Evolutionary conservation across 164 flowering plant genomes (phyloP), one percentile per base, ranked within the genome.

Genomic region (Litsea cubeba): DNA sequence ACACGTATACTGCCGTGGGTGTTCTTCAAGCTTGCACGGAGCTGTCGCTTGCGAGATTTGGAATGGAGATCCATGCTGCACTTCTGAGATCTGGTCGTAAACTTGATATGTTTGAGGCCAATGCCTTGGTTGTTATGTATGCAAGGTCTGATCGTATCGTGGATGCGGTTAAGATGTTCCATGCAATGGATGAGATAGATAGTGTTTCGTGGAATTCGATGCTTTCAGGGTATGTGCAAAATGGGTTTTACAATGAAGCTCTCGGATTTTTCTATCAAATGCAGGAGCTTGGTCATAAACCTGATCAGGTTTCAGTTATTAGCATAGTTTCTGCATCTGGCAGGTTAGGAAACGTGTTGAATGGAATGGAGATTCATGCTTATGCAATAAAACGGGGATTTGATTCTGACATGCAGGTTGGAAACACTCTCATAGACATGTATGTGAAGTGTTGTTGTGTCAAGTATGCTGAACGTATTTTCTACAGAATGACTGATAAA

Each of bases 91-190:
- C 83, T 23, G 57, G 81, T 74, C 74, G 75, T 46, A 40, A 54
- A 73, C 71, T 80, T 26, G 79, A 88, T 79, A 75, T 83, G 17
- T 86, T 85, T 79, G 94, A 88, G 78, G 87, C 82, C 51, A 93
- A 91, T 89, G 88, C 98, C 23, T 82, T 95, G 84, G 66, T 92
- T 72, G 85, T 87, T 58, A 89, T 91, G 94, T 93, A 95, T 69
- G 73, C 86, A 3, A 87, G 84, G 68, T 84, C 82, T 72, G 85
- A 89, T 75, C 82, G 76, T 73, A 81, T 87, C 79, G 65, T 24
- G 65, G 82, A 83, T 25, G 95, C 97, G 3, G 71, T 68, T 24
- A 62, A 22, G 22, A 72, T 91, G 60, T 92, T 95, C 69, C 0
- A 62, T 22, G 15, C 57, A 14, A 84, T 91, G 85, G 77, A 77